Base-by-base conservation (phyloP, 2,329 filamentous ascomycete species). In the Aphanoascus verrucosus region DNA sequence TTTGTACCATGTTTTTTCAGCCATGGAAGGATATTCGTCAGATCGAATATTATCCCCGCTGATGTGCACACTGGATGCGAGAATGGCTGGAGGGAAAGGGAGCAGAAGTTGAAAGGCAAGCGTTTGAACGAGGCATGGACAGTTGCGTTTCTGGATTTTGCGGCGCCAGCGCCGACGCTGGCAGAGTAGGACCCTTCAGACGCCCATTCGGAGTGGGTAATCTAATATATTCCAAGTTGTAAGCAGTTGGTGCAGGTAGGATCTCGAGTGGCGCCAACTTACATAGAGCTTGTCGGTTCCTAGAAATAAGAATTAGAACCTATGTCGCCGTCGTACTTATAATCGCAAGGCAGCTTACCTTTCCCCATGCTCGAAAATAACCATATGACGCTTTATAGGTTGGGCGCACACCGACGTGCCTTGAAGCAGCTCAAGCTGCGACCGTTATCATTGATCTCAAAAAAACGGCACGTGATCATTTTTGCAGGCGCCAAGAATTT, bases 181-280 rank as follows among this genome's bases (percentile, higher is more conserved):
- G 89, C 88, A 32, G 86, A 86, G 71, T 87, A 96, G 55, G 88
- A 83, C 69, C 96, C 90, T 46, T 85, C 82, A 5, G 89, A 95
- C 6, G 88, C 84, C 93, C 93, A 98, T 77, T 98, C 93, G 40
- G 88, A 94, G 73, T 98, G 94, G 53, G 93, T 98, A 65, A 98
- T 98, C 78, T 83, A 60, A 54, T 44, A 52, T 31, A 1, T 7
- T n/a, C 34, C 9, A 38, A 15, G 37, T 9, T 32, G 45, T 58
- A 46, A 58, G 57, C 15, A 47, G 52, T 53, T 28, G 50, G 56
- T 54, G 58, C 63, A 41, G 60, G 56, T 52, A 17, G 17, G 48
- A 31, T 9, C 7, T n/a, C 5, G 15, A 17, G 38, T n/a, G 3
- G 23, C 11, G 37, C 23, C 15, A 17, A 46, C 69, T 52, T 73